Conservation (phyloP, 805 yeast genomes). For the Wickerhamomyces bisporus region DNA sequence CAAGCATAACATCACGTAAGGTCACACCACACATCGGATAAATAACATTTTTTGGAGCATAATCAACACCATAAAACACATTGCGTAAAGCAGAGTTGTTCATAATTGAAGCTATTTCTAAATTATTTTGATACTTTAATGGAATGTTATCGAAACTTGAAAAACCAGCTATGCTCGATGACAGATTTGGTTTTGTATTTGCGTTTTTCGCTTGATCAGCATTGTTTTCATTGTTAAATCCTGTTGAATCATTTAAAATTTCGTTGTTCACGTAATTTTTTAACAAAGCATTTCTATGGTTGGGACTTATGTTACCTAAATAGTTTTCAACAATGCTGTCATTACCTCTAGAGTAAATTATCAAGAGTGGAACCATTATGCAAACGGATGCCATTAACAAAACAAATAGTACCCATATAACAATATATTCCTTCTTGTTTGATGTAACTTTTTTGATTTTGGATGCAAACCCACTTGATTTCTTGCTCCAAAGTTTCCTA, state of each 20-base stretch:
- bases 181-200: conserved; percentile 2
- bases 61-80: conserved; percentile 53
- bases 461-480: conserved; percentile 1
- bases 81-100: conserved; percentile 26
- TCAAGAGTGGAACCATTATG: conserved; percentile 15
- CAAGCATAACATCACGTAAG: conserved; percentile 45
- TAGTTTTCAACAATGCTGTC: conserved; percentile 23
- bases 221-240: too few species aligned
- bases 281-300: conserved; percentile 20
- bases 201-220: too few species aligned
- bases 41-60: conserved; percentile 50
- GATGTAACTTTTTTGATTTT: not conserved
- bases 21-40: conserved; percentile 50
- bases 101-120: conserved; percentile 35
- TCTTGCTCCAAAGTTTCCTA: conserved; percentile 3
- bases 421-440: conserved; percentile 4
- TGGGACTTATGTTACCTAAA: conserved; percentile 23
- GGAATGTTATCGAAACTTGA: conserved; percentile 30
- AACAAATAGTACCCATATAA: conserved; percentile 18
- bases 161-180: conserved; percentile 16
- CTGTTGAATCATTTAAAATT: not conserved
- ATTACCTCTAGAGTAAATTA: conserved; percentile 30
- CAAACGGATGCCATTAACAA: conserved; percentile 14
- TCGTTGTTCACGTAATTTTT: conserved; percentile 2
- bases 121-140: conserved; percentile 27